Evolutionary conservation across 2,329 filamentous ascomycete species (phyloP).

Genomic region (Aureobasidium sp.): DNA sequence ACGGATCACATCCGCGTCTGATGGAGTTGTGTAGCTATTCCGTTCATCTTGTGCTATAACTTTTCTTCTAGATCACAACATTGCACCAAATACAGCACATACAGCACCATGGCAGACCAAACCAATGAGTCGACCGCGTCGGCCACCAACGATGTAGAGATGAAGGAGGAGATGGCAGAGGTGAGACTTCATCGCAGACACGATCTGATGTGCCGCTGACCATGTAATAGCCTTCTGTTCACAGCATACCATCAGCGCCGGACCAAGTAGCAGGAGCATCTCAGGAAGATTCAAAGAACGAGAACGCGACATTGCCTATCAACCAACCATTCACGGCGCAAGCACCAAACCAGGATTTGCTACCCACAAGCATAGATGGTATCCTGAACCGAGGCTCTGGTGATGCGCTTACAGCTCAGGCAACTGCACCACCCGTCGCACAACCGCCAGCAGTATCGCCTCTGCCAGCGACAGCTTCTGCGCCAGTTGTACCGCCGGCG

Average conservation of each 20-base stretch:
- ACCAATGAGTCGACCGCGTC: slow-evolving; percentile 24
- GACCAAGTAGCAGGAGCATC: not conserved
- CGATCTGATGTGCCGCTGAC: not conserved
- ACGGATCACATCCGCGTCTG: not conserved
- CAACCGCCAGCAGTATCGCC: slow-evolving; percentile 11
- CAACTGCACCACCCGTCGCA: not conserved
- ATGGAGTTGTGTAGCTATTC: not conserved
- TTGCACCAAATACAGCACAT: too few species aligned
- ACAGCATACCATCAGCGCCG: slow-evolving; percentile 4
- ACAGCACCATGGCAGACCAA: slow-evolving; percentile 24
- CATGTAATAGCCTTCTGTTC: not conserved
- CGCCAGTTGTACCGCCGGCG: slow-evolving; percentile 6
- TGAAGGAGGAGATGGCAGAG: slow-evolving; percentile 31
- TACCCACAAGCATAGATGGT: not conserved
- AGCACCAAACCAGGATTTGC: not conserved
- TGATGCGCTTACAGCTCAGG: not conserved
- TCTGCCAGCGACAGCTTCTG: slow-evolving; percentile 8
- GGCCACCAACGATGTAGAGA: slow-evolving; percentile 26
- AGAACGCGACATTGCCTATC: not conserved
- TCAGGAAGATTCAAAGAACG: not conserved
- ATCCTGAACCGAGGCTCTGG: not conserved
- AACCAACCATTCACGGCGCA: not conserved
- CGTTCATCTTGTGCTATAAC: not conserved
- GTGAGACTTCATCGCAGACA: slow-evolving; percentile 16
- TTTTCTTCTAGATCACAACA: not conserved